Evolutionary conservation across 306 rosid species (phyloP).

Genomic region (Trifolium subterraneum): DNA sequence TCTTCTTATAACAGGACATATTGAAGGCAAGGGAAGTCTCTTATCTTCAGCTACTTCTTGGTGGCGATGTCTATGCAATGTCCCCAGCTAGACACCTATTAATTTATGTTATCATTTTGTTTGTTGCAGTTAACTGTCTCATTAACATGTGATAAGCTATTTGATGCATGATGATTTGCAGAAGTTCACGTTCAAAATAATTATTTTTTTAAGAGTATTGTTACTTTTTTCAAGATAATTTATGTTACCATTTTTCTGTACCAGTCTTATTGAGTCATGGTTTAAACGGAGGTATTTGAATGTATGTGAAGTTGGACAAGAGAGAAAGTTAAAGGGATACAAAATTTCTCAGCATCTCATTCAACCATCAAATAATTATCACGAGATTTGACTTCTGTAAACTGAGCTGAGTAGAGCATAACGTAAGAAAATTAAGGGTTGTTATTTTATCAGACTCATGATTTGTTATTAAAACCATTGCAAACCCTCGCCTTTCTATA

Average conservation of each 20-base stretch:
- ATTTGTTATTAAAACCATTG: neutral
- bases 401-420: neutral
- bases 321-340: neutral
- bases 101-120: constrained; percentile 30
- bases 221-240: neutral
- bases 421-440: neutral
- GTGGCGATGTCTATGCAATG: constrained; percentile 42
- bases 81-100: constrained; percentile 37
- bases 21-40: constrained; percentile 26
- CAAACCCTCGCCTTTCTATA: neutral
- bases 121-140: constrained; percentile 33
- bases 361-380: neutral
- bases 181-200: constrained; percentile 30
- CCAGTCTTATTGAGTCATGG: neutral
- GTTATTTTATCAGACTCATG: neutral
- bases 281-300: neutral
- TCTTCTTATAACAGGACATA: constrained; percentile 35
- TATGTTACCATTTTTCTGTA: no score
- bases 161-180: constrained; percentile 17
- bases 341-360: neutral
- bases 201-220: neutral
- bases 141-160: constrained; percentile 40
- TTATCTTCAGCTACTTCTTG: constrained; percentile 24
- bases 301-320: neutral
- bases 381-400: neutral